phyloP scores from a whole-genome alignment of 140 eudicot genomes.

The Cichorium intybus region DNA sequence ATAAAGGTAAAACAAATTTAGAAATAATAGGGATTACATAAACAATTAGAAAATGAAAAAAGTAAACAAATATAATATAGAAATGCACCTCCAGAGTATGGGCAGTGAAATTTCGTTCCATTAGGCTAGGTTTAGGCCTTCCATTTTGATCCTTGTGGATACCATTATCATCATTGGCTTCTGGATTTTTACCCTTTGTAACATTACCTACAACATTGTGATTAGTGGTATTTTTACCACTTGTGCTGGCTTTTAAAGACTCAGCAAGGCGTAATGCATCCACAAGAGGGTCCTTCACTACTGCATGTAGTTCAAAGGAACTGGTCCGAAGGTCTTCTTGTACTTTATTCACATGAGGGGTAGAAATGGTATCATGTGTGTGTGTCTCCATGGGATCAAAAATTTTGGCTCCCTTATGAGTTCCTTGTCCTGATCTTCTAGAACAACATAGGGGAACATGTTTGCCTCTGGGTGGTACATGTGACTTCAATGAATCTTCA shows the following conservation, averaged over 20 bases:
- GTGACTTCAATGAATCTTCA: conserved; percentile 34
- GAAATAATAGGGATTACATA: not conserved
- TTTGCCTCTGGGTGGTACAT: conserved; percentile 36
- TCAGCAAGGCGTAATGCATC: conserved; percentile 61
- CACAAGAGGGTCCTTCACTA: conserved; percentile 72
- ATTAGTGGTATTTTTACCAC: conserved; percentile 17
- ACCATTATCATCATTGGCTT: conserved; percentile 21
- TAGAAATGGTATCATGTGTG: conserved; percentile 14
- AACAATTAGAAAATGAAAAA: not conserved
- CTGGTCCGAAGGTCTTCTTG: conserved; percentile 57
- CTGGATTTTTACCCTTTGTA: conserved; percentile 37
- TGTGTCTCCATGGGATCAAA: conserved; percentile 42
- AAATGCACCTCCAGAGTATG: conserved; percentile 44
- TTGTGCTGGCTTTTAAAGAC: conserved; percentile 23
- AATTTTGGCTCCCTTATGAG: conserved; percentile 55
- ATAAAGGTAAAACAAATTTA: not conserved
- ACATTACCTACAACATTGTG: conserved; percentile 25
- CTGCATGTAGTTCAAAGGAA: conserved; percentile 48
- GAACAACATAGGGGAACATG: conserved; percentile 29
- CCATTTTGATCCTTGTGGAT: conserved; percentile 20
- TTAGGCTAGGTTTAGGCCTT: conserved; percentile 35
- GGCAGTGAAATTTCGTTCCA: conserved; percentile 67
- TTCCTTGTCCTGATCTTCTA: conserved; percentile 23
- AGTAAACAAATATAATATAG: not conserved
- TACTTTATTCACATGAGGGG: conserved; percentile 48